These are phyloP conservation scores for Termitomyces sp. DNA, from an alignment of 768 basidiomycete species.

Conservation along the genomic window DNA sequence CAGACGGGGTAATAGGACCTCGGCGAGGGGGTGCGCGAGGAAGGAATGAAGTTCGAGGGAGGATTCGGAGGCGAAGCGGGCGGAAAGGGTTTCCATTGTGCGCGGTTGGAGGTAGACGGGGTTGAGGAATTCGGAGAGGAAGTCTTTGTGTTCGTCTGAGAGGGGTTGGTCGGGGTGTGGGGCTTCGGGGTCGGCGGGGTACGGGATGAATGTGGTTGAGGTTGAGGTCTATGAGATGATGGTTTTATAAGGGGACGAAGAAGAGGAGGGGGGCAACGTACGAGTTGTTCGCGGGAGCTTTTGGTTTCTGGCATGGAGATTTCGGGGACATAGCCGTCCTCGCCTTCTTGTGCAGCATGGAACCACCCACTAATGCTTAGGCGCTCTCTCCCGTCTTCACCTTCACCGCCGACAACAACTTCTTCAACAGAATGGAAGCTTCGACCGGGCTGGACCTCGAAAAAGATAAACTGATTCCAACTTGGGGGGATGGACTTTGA, in stretches of 20 bases:
- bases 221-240: slow-evolving; percentile 47
- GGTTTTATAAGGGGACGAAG: slow-evolving; percentile 2
- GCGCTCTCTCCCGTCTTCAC: slow-evolving; percentile 63
- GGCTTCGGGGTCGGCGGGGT: slow-evolving; percentile 41
- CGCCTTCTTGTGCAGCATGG: slow-evolving; percentile 86
- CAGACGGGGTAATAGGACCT: slow-evolving; percentile 59
- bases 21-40: slow-evolving; percentile 64
- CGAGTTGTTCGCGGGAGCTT: slow-evolving; percentile 91
- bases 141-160: slow-evolving; percentile 53
- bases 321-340: slow-evolving; percentile 75
- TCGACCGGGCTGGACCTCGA: slow-evolving; percentile 89
- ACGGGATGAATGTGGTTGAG: slow-evolving; percentile 53
- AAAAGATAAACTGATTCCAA: slow-evolving; percentile 89
- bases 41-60: slow-evolving; percentile 87
- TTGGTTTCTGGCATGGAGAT: slow-evolving; percentile 41
- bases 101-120: slow-evolving; percentile 83
- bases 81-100: slow-evolving; percentile 74
- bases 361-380: slow-evolving; percentile 97
- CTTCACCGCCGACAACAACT: slow-evolving; percentile 76
- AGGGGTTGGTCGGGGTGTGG: slow-evolving; percentile 49
- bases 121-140: slow-evolving; percentile 83
- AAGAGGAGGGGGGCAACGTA: slow-evolving; percentile 34
- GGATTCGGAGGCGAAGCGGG: slow-evolving; percentile 81
- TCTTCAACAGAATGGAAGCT: slow-evolving; percentile 98
- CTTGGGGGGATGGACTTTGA: slow-evolving; percentile 67